Evolutionary conservation across 257 asterid species (phyloP), one percentile per base, ranked within the genome.

Genomic region (Schizonepeta tenuifolia): DNA sequence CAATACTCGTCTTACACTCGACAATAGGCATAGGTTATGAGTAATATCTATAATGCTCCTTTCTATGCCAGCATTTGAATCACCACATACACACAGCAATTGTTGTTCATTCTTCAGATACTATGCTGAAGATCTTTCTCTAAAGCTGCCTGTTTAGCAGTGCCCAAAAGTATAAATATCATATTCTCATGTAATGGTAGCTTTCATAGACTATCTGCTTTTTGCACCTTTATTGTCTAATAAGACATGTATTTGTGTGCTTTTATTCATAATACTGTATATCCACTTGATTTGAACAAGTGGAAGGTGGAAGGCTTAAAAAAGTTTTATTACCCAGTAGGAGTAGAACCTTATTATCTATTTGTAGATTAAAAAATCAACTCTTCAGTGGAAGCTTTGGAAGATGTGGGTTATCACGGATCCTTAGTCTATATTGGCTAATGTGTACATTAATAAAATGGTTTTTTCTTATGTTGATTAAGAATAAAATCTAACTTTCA

Each of bases 101-200:
- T 92, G 98, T 58, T 59, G 81, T 84, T 72, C 96, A 75, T 95
- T 87, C 85, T 93, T 95, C 75, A 81, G 99, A 82, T 90, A 95
- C 82, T 95, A 95, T 84, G 93, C 90, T 63, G 97, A 85, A 81
- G 97, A 90, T 90, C 99, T 72, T 79, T 86, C 70, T 75, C 99
- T n/a, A 83, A 36, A 55, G 98, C 96, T 50, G 93, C 96, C 58
- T 95, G 98, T 78, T 72, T 92, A 74, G 89, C 90, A 76, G 82
- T 86, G 50, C 95, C 99, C 62, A 95, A 92, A 77, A 85, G 83
- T 76, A 77, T 82, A n/a, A 65, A 88, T 95, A 79, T 92, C 99
- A 28, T 95, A 95, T 70, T 98, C 99, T 47, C 98, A 95, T 96
- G 99, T 95, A 85, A 67, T 36, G 12, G 18, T 47, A 18, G 61